Evolutionary conservation across 2,329 filamentous ascomycete species (phyloP).

Genomic region (Sporothrix sp.): DNA sequence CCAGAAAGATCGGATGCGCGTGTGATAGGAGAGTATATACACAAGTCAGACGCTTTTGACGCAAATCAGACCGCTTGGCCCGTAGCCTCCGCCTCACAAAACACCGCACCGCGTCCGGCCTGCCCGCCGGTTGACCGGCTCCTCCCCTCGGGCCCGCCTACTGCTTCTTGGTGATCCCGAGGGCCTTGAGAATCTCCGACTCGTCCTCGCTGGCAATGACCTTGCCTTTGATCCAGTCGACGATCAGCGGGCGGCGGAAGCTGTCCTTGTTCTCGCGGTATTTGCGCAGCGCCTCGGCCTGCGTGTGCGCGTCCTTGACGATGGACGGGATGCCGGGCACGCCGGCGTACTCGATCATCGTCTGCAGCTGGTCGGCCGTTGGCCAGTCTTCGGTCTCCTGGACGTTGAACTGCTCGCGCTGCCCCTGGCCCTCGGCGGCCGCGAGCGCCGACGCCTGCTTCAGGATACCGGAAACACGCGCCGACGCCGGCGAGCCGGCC

Average conservation of each 20-base stretch:
- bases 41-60: too few relatives aligned
- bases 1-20: too few relatives aligned
- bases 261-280: conserved; percentile 58
- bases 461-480: conserved; percentile 64
- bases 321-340: conserved; percentile 48
- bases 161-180: conserved; percentile 38
- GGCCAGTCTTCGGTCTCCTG: conserved; percentile 43
- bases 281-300: conserved; percentile 69
- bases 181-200: conserved; percentile 78
- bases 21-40: too few relatives aligned
- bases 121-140: too few relatives aligned
- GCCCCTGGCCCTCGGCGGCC: conserved; percentile 56
- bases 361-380: conserved; percentile 41
- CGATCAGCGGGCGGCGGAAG: conserved; percentile 71
- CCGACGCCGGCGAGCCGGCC: conserved; percentile 61
- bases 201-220: conserved; percentile 69
- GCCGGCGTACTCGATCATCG: conserved; percentile 45
- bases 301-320: conserved; percentile 62
- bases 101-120: too few relatives aligned
- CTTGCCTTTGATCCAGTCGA: conserved; percentile 90
- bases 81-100: too few relatives aligned
- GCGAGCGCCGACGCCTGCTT: conserved; percentile 70
- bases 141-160: too few relatives aligned
- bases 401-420: conserved; percentile 67
- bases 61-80: too few relatives aligned